Evolutionary conservation across 768 basidiomycete genomes (phyloP), one percentile per base, ranked within the genome.

Genomic region (Lentinus tigrinus): DNA sequence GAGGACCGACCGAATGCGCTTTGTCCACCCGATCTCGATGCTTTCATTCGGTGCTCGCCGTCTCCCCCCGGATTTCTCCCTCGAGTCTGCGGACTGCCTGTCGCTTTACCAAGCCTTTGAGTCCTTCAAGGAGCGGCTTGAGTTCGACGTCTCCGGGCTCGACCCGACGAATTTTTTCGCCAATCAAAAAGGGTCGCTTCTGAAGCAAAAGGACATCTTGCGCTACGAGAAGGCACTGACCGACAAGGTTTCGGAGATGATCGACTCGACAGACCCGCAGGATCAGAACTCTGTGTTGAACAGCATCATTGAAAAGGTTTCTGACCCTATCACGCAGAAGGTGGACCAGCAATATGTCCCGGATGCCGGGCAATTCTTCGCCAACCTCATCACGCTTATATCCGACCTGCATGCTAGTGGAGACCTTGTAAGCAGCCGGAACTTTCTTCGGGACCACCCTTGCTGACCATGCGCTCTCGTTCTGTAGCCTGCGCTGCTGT

Each of bases 121-220:
- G 13, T 26, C 63, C 3, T 61, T 52, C 10, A 16, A n/a, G n/a
- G 48, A 59, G 5, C 42, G 24, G 26, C n/a, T 60, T 3, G 52
- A 55, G 3, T 57, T 63, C 13, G 70, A 74, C 21, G 21, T 80
- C 0, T 67, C 70, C 0, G 27, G 34, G 13, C 70, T 85, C 24
- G 70, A 77, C 13, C 85, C 84, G 0, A 59, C 52, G 1, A 69
- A 58, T 3, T 84, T 79, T 70, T 87, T 87, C 67, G 62, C 71
- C 10, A 28, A 57, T 2, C 14, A 28, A 3, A 57, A 65, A 3
- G 70, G 69, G 9, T 47, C 49, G 4, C 67, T 83, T 17, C 67
- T 89, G 47, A 75, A 76, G 43, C 87, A 90, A 65, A 78, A 77
- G 57, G 85, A 90, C 51, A 73, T 89, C 24, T 69, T 89, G 44